Evolutionary conservation across 2,329 filamentous ascomycete genomes (phyloP).

Genomic region (Apiospora rasikravindrae): DNA sequence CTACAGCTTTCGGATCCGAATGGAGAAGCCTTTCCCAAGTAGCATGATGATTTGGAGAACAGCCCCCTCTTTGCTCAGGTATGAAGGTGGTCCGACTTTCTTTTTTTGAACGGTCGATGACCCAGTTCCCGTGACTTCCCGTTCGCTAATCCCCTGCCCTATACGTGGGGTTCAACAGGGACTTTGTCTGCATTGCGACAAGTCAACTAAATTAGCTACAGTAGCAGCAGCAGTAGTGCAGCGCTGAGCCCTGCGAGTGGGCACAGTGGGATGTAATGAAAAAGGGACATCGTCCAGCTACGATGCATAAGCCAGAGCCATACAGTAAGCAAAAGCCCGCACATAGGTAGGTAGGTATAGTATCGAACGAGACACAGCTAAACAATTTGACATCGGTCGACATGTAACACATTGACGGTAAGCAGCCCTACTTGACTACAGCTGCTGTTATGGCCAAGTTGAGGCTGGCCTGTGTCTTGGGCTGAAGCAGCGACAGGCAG

Average conservation of each 20-base stretch:
- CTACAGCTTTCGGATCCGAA: not conserved
- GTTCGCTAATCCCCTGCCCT: not conserved
- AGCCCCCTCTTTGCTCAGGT: not conserved
- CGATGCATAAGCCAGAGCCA: not conserved
- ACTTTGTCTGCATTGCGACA: conserved; percentile 13
- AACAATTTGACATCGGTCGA: conserved; percentile 4
- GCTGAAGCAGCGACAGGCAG: not conserved
- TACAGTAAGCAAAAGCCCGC: not conserved
- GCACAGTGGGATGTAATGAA: not conserved
- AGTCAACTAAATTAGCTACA: not conserved
- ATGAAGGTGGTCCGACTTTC: conserved; percentile 1
- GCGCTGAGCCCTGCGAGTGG: conserved; percentile 8
- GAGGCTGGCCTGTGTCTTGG: not conserved
- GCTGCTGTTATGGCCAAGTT: not conserved
- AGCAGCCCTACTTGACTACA: not conserved
- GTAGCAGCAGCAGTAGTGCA: not conserved
- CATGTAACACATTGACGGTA: not conserved
- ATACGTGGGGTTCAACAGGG: conserved; percentile 10
- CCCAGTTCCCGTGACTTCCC: not conserved
- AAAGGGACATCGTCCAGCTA: not conserved
- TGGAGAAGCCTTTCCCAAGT: not conserved
- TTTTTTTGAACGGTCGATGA: not conserved
- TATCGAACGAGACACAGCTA: not conserved
- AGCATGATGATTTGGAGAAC: not conserved
- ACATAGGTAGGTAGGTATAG: not conserved